These are phyloP conservation scores for Aspergillus fumigatiaffinis DNA, from an alignment of 2,329 filamentous ascomycete species.

Conservation along the genomic window DNA sequence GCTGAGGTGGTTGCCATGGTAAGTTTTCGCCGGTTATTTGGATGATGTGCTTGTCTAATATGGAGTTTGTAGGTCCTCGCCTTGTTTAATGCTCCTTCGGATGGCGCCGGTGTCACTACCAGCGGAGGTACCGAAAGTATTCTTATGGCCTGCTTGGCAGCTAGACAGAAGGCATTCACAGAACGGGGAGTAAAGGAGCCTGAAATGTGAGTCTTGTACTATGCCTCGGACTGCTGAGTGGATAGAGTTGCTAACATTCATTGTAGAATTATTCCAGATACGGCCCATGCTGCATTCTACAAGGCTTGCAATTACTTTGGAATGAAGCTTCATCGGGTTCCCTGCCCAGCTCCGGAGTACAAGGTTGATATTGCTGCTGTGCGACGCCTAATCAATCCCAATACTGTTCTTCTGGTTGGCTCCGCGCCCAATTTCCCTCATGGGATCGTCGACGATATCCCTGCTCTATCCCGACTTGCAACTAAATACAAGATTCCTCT, in stretches of 20 bases:
- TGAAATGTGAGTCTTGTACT: slow-evolving; percentile 67
- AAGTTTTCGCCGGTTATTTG: slow-evolving; percentile 9
- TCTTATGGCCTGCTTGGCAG: slow-evolving; percentile 87
- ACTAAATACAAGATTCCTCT: slow-evolving; percentile 75
- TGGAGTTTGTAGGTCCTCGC: slow-evolving; percentile 54
- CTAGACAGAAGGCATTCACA: slow-evolving; percentile 78
- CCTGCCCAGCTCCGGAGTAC: slow-evolving; percentile 79
- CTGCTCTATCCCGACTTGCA: slow-evolving; percentile 77
- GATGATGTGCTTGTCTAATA: slow-evolving; percentile 4
- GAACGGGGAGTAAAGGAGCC: slow-evolving; percentile 88
- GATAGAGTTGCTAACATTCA: slow-evolving; percentile 14
- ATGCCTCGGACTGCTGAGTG: background rate
- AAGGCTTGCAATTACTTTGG: slow-evolving; percentile 96
- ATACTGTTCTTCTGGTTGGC: slow-evolving; percentile 89
- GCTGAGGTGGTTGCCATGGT: slow-evolving; percentile 97
- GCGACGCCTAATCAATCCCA: slow-evolving; percentile 82
- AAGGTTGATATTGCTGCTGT: slow-evolving; percentile 78
- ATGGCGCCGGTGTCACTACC: slow-evolving; percentile 82
- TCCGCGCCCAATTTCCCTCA: slow-evolving; percentile 97
- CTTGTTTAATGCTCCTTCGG: slow-evolving; percentile 85
- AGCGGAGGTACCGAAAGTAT: slow-evolving; percentile 95
- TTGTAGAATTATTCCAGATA: slow-evolving; percentile 81
- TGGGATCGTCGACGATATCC: slow-evolving; percentile 94
- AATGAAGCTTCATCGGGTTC: slow-evolving; percentile 86
- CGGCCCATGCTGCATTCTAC: slow-evolving; percentile 91